Evolutionary conservation across 176 grass and related monocot species (phyloP).

Genomic region (Elaeis guineensis): DNA sequence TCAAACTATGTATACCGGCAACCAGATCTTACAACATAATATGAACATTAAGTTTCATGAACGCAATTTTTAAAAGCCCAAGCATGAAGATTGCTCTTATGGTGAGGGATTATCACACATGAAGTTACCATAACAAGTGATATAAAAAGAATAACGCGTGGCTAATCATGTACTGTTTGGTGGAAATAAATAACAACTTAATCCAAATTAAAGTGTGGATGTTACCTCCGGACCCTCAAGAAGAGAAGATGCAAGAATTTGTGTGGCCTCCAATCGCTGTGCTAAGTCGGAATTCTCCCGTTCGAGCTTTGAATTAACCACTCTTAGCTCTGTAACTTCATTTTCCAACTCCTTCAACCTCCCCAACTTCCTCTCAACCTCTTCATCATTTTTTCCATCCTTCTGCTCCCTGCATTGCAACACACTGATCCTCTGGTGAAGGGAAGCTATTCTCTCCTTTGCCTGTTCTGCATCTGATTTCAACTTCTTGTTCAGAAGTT

Average conservation of each 20-base stretch:
- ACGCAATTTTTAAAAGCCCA: too few species aligned
- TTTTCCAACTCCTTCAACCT: conserved; percentile 51
- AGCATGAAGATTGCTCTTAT: too few species aligned
- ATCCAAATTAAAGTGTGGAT: conserved; percentile 16
- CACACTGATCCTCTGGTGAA: conserved; percentile 28
- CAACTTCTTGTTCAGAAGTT: conserved; percentile 50
- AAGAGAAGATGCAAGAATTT: conserved; percentile 34
- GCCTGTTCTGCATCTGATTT: conserved; percentile 38
- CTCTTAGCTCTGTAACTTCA: conserved; percentile 43
- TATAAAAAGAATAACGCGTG: too few species aligned
- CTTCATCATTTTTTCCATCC: conserved; percentile 21
- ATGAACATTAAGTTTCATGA: too few species aligned
- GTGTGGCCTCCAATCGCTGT: conserved; percentile 41
- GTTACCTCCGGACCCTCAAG: conserved; percentile 56
- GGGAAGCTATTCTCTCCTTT: conserved; percentile 43
- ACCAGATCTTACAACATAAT: too few species aligned
- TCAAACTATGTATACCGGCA: too few species aligned
- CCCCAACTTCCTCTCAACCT: conserved; percentile 39
- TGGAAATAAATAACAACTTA: too few species aligned
- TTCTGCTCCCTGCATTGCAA: conserved; percentile 31
- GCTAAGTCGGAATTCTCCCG: conserved; percentile 62
- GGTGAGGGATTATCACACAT: too few species aligned
- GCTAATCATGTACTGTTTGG: too few species aligned
- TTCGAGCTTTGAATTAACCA: conserved; percentile 42
- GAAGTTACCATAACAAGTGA: too few species aligned